Percentiles rank a stretch among this genome's conserved stretches.
Conservation (phyloP, 1,284 basidiomycete genomes). For the Apiotrichum laibachii region DNA sequence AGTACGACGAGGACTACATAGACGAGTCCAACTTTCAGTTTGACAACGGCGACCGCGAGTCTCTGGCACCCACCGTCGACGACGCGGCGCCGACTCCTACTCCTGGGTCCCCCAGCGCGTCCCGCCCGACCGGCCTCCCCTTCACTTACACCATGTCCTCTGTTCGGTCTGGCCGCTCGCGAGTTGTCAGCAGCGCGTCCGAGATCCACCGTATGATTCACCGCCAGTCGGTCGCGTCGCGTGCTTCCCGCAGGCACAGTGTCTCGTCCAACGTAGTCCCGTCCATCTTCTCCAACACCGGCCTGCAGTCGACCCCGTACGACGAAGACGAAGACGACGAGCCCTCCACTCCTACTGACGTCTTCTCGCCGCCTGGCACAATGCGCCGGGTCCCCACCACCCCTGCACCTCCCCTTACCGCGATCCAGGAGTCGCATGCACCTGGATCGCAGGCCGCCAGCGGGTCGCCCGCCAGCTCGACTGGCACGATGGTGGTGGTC, state of each 20-base stretch:
- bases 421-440: slow-evolving; percentile 45
- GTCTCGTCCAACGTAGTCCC: slow-evolving; percentile 44
- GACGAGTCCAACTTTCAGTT: slow-evolving; percentile 22
- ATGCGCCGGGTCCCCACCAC: slow-evolving; percentile 17
- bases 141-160: slow-evolving; percentile 6
- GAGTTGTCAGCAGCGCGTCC: slow-evolving; percentile 11
- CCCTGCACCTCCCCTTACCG: slow-evolving; percentile 26
- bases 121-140: slow-evolving; percentile 15
- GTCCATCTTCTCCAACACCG: slow-evolving; percentile 51
- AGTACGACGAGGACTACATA: slow-evolving; percentile 29
- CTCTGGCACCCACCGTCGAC: slow-evolving; percentile 23
- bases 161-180: slow-evolving; percentile 9
- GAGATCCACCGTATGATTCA: slow-evolving; percentile 12
- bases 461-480: not conserved
- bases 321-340: not conserved
- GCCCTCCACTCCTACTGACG: slow-evolving; percentile 20
- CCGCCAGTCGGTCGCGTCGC: slow-evolving; percentile 29
- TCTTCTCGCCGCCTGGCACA: slow-evolving; percentile 35
- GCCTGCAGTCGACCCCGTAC: slow-evolving; percentile 31
- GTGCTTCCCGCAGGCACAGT: slow-evolving; percentile 43
- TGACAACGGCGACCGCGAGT: slow-evolving; percentile 13
- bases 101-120: slow-evolving; percentile 13
- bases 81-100: slow-evolving; percentile 2
- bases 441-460: not conserved
- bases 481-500: slow-evolving; percentile 11